Conservation (phyloP, 305 asterid species). For the Solanum hybrid region DNA sequence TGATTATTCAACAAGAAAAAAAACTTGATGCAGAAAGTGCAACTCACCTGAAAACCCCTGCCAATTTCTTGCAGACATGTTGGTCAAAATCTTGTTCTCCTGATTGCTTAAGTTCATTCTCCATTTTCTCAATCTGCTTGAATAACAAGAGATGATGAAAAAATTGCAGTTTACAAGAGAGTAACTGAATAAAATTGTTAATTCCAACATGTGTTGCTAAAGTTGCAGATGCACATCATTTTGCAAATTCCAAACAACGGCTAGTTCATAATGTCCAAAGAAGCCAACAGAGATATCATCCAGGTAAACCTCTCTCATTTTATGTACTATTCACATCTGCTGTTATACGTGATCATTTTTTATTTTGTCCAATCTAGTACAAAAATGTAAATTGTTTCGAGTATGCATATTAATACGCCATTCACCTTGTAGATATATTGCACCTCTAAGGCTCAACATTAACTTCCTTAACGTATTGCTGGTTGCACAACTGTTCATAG, state of each 20-base stretch:
- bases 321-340: background rate
- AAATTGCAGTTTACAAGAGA: background rate
- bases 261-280: background rate
- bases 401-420: background rate
- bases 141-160: constrained; percentile 2
- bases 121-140: constrained; percentile 59
- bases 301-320: background rate
- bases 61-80: constrained; percentile 56
- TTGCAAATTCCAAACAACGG: background rate
- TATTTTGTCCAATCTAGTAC: background rate
- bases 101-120: constrained; percentile 28
- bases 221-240: background rate
- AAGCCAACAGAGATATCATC: background rate
- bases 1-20: background rate
- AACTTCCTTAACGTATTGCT: background rate
- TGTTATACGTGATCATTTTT: background rate
- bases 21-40: background rate
- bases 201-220: background rate
- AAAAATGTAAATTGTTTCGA: too few relatives aligned
- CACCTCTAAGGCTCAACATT: background rate
- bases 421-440: background rate
- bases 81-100: constrained; percentile 34
- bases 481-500: background rate
- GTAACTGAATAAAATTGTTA: background rate
- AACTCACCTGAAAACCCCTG: constrained; percentile 57